Percentiles rank a stretch among this genome's conserved stretches.
phyloP scores from a whole-genome alignment of 2,329 filamentous ascomycete genomes.

The Gaeumannomyces sp. region DNA sequence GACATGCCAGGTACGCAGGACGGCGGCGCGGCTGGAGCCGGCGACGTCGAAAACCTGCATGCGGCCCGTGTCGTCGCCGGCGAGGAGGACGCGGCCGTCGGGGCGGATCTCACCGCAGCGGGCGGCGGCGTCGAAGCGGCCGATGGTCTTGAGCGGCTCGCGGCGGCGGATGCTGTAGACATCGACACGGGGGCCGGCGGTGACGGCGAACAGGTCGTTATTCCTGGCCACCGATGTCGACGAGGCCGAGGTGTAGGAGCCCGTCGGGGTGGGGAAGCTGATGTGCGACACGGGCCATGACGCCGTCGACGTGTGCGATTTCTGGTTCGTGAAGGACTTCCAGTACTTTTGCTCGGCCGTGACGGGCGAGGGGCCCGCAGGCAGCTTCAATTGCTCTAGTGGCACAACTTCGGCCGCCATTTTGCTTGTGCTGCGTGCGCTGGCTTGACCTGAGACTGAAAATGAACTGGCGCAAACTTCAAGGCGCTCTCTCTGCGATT shows the following conservation, averaged over 20 bases:
- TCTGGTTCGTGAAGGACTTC: constrained; percentile 88
- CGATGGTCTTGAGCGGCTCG: constrained; percentile 89
- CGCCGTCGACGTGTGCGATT: constrained; percentile 84
- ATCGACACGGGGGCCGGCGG: constrained; percentile 88
- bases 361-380: constrained; percentile 72
- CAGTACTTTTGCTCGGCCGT: constrained; percentile 95
- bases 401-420: constrained; percentile 87
- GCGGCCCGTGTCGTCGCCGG: constrained; percentile 83
- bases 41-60: constrained; percentile 93
- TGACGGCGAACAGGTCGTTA: constrained; percentile 80
- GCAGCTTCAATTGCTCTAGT: constrained; percentile 73
- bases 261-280: constrained; percentile 55
- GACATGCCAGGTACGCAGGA: constrained; percentile 89
- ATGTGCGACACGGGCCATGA: constrained; percentile 88
- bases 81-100: constrained; percentile 83
- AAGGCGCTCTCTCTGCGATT: neutral
- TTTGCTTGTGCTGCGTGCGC: constrained; percentile 16
- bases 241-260: constrained; percentile 17
- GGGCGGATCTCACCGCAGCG: constrained; percentile 82
- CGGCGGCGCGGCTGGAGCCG: constrained; percentile 62
- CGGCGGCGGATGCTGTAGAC: constrained; percentile 89
- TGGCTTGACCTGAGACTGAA: neutral
- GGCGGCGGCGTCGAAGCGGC: constrained; percentile 85
- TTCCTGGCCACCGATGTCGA: constrained; percentile 34
- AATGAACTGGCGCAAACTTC: neutral